Evolutionary conservation across 202 grass and related monocot genomes (phyloP).

Genomic region (Dendrocalamus latiflorus): DNA sequence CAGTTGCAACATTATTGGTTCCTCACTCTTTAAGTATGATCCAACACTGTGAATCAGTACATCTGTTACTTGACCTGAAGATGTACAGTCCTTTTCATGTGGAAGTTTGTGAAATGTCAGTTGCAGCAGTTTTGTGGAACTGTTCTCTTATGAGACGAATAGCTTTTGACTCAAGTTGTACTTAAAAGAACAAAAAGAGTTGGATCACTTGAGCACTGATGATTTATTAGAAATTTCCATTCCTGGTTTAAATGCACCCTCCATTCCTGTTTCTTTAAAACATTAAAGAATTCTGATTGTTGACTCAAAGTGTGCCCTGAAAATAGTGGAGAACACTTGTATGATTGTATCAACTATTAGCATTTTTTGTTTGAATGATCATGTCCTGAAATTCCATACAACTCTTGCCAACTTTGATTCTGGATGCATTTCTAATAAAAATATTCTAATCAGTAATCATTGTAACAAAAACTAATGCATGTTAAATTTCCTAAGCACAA

Average conservation of each 20-base stretch:
- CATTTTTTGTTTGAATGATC: neutral
- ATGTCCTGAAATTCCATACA: conserved; percentile 1
- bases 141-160: neutral
- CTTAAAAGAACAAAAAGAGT: neutral
- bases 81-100: neutral
- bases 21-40: neutral
- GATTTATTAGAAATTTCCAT: neutral
- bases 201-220: neutral
- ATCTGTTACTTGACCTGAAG: neutral
- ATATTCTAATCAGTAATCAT: neutral
- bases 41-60: neutral
- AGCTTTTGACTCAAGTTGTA: neutral
- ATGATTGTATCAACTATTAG: no score
- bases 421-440: neutral
- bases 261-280: neutral
- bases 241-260: neutral
- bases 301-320: neutral
- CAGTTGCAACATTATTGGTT: neutral
- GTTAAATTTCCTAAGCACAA: conserved; percentile 39
- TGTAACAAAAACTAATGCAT: conserved; percentile 19
- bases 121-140: neutral
- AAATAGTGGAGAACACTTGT: conserved; percentile 5
- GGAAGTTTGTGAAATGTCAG: neutral
- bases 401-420: neutral
- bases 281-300: neutral